These are phyloP conservation scores for Termitomyces sp. DNA, from an alignment of 768 basidiomycete species.

Conservation along the genomic window DNA sequence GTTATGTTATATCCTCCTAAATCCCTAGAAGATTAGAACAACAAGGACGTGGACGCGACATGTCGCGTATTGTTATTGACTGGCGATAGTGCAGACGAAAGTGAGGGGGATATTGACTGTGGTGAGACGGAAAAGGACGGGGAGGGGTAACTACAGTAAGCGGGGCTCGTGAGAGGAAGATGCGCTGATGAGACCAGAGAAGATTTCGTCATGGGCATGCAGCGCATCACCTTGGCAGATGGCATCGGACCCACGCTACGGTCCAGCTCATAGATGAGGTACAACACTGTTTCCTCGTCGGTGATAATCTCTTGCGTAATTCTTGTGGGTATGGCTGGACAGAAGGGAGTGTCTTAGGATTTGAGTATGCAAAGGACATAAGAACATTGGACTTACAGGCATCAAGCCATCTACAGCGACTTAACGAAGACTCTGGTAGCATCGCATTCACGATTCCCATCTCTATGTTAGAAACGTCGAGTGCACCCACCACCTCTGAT, in stretches of 20 bases:
- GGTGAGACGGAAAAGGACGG: slow-evolving; percentile 16
- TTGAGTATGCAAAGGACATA: slow-evolving; percentile 6
- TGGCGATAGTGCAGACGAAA: slow-evolving; percentile 8
- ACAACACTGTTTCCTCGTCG: slow-evolving; percentile 58
- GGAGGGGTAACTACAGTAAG: slow-evolving; percentile 9
- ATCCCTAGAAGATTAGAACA: slow-evolving; percentile 4
- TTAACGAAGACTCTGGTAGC: slow-evolving; percentile 64
- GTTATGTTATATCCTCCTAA: not conserved
- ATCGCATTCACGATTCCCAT: slow-evolving; percentile 47
- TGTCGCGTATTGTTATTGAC: slow-evolving; percentile 3
- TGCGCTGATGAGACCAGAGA: slow-evolving; percentile 1
- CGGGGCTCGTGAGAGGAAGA: slow-evolving; percentile 5
- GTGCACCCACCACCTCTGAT: slow-evolving; percentile 45
- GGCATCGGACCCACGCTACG: slow-evolving; percentile 49
- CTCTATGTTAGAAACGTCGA: slow-evolving; percentile 44
- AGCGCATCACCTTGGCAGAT: slow-evolving; percentile 47
- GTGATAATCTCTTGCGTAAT: slow-evolving; percentile 69
- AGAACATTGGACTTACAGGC: slow-evolving; percentile 44
- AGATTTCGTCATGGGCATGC: slow-evolving; percentile 34
- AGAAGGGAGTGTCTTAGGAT: slow-evolving; percentile 25
- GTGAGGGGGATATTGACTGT: slow-evolving; percentile 29
- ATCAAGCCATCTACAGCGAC: slow-evolving; percentile 67
- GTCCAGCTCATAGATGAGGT: slow-evolving; percentile 65
- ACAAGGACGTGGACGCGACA: slow-evolving; percentile 1
- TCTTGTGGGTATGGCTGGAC: slow-evolving; percentile 42